Conservation (phyloP, 306 rosid genomes). For the Cicer cuneatum region DNA sequence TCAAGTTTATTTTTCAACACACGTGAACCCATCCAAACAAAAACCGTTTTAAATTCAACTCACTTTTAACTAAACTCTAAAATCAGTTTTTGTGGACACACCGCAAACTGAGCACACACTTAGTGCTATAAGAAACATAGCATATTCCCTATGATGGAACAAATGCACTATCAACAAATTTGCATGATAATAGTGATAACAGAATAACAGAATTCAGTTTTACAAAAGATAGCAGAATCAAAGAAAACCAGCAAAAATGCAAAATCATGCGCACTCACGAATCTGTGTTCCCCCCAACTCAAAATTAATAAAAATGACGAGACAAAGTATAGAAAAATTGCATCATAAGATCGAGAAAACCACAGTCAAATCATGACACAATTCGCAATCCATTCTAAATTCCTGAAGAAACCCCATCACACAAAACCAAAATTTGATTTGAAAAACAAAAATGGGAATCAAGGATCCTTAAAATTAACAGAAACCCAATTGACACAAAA, state of each 20-base stretch:
- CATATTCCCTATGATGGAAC: conserved; percentile 33
- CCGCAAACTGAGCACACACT: too few relatives aligned
- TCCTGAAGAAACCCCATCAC: conserved; percentile 26
- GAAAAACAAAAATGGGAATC: background rate
- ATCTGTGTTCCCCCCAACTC: background rate
- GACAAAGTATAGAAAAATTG: conserved; percentile 16
- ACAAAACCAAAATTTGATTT: background rate
- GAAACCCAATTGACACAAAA: conserved; percentile 36
- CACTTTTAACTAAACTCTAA: too few relatives aligned
- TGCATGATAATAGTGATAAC: conserved; percentile 21
- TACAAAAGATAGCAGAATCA: background rate
- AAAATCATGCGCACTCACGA: conserved; percentile 19
- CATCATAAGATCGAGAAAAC: conserved; percentile 1
- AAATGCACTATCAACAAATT: conserved; percentile 33
- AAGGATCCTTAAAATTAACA: conserved; percentile 20
- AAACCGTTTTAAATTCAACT: too few relatives aligned
- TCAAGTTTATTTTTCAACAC: too few relatives aligned
- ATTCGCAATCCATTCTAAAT: conserved; percentile 34
- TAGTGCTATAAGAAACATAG: background rate
- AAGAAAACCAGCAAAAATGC: background rate
- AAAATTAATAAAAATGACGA: conserved; percentile 7
- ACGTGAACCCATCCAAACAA: too few relatives aligned
- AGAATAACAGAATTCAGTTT: background rate
- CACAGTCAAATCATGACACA: conserved; percentile 18
- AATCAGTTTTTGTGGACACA: too few relatives aligned